Base-by-base conservation (phyloP, 148 eudicot genomes). In the Dysphania ambrosioides region DNA sequence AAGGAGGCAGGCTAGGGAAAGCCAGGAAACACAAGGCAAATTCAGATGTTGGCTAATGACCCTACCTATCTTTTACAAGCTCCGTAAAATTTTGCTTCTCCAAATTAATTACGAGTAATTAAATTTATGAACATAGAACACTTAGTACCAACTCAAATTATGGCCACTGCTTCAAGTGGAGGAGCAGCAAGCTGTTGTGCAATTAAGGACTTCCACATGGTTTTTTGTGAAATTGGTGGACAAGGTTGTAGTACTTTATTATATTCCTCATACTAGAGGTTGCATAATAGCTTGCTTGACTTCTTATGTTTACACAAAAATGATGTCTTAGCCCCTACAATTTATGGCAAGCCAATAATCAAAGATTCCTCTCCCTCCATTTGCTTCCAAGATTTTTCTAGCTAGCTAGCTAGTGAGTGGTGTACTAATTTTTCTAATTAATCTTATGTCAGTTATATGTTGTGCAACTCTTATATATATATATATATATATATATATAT, bases 131-230 rank as follows among this genome's bases (percentile, higher is more conserved):
- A 55, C 27, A 44, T 47, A 63, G 57, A 35, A 55, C 27, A 44
- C 60, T 60, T 1, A n/a, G 38, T 35, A 66, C 44, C 55, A 30
- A 68, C 53, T 49, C 65, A 51, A 53, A 12, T 4, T 34, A 29
- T 49, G 41, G 32, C 57, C 51, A 63, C 3, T 59, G 73, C 64
- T 36, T 63, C 74, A 42, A 56, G 35, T 23, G 16, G 38, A 61
- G 66, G 69, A 49, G 73, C 67, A 77, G 34, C 55, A 31, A 61
- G 38, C 63, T 78, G 75, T 72, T 78, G 0, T 24, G 47, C 66
- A 78, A 77, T 72, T 78, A 72, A 65, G 80, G 23, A 21, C 73
- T 61, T 77, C 47, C 79, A 77, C 79, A 71, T 75, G 66, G 66
- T 4, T 56, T 60, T 31, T 75, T 21, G 36, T 75, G 41, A 21